Evolutionary conservation across 441 rosid genomes (phyloP), one percentile per base, ranked within the genome.

Genomic region (Eugenia klotzschiana): DNA sequence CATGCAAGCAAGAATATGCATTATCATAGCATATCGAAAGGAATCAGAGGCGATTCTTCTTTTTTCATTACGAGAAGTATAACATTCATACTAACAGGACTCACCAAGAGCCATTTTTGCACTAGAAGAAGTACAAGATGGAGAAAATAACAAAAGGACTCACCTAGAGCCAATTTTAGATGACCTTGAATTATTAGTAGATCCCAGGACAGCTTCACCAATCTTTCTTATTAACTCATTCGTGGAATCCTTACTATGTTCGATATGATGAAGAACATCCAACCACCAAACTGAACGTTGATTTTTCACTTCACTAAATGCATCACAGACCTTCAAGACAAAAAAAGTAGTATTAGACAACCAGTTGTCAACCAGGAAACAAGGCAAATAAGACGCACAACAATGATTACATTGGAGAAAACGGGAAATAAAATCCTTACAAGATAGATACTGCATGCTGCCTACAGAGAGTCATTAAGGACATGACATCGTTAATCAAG

Each of bases 231-330:
- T 91, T 89, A 96, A 88, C 88, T 94, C 99, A 51, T 84, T 86
- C 58, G 92, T 87, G 72, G 90, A 88, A 64, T 93, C 98, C 83
- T 89, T 89, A 86, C 91, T 91, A 87, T 88, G 89, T 89, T 94
- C 98, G 72, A 91, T 89, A 86, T 88, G 88, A 88, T 91, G 85
- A 84, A 96, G 93, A 79, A 93, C 95, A 87, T 95, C 95, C 89
- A 95, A 88, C 99, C 99, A 96, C 99, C 99, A 96, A 89, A 85
- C 82, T 51, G 89, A 87, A 81, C 84, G 81, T 84, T 91, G 91
- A 86, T 90, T 84, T 85, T 90, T 89, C 83, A 86, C 83, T 40
- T 89, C 88, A 55, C 87, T 84, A 77, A 89, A 86, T 81, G 91
- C 91, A 86, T 91, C 87, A 82, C 87, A 87, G 90, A 94, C 98